phyloP scores from a whole-genome alignment of 2,329 filamentous ascomycete genomes.

The Colletotrichum liaoningense region DNA sequence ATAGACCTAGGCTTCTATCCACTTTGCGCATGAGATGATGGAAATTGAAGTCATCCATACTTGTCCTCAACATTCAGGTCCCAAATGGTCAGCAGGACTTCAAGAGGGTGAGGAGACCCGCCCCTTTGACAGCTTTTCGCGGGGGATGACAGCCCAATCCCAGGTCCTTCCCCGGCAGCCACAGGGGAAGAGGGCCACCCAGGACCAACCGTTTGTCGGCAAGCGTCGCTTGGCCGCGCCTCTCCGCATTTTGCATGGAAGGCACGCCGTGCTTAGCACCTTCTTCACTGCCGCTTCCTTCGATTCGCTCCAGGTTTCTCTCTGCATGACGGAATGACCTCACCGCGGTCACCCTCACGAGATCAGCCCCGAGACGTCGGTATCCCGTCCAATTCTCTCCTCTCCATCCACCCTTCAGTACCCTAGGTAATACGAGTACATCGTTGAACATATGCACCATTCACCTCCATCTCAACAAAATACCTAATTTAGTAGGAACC shows the following conservation, averaged over 20 bases:
- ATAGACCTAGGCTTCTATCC: neutral
- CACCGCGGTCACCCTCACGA: slow-evolving; percentile 34
- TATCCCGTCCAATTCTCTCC: slow-evolving; percentile 19
- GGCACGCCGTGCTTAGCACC: neutral
- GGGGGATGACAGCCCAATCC: slow-evolving; percentile 16
- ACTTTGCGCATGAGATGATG: slow-evolving; percentile 7
- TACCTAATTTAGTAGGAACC: neutral
- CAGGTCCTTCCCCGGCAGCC: slow-evolving; percentile 19
- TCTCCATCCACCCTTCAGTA: neutral
- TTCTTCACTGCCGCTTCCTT: neutral
- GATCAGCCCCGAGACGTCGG: slow-evolving; percentile 34
- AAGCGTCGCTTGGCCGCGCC: slow-evolving; percentile 32
- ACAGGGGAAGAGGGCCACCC: slow-evolving; percentile 13
- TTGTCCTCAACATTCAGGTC: neutral
- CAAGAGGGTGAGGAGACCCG: neutral
- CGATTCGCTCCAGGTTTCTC: neutral
- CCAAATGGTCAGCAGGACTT: neutral
- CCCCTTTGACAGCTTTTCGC: slow-evolving; percentile 22
- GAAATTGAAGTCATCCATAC: neutral
- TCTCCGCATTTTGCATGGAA: slow-evolving; percentile 28
- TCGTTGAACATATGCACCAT: neutral
- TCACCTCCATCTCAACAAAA: neutral
- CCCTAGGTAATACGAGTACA: neutral
- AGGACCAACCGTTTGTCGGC: slow-evolving; percentile 31
- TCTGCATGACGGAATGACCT: slow-evolving; percentile 32